A percentile compares a stretch with the other conserved stretches of the same genome.
Conservation (phyloP, 805 yeast genomes). For the Barnettozyma pratensis region DNA sequence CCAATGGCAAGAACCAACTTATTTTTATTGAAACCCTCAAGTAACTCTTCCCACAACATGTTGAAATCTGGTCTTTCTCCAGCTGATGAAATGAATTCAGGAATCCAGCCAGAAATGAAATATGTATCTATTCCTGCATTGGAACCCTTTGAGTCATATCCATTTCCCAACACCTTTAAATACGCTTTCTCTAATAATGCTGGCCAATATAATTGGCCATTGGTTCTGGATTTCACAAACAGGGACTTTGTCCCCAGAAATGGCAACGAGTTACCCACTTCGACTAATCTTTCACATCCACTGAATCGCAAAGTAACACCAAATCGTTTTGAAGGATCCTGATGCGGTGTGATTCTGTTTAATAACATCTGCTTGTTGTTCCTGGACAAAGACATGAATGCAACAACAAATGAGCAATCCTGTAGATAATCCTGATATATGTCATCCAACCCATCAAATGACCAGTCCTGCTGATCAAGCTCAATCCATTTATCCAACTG, state of each 20-base stretch:
- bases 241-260: constrained; percentile 16
- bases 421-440: constrained; percentile 47
- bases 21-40: constrained; percentile 27
- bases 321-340: constrained; percentile 27
- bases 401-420: constrained; percentile 74
- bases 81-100: constrained; percentile 42
- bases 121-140: constrained; percentile 69
- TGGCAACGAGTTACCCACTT: constrained; percentile 45
- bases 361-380: constrained; percentile 11
- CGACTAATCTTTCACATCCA: constrained; percentile 45
- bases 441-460: constrained; percentile 19
- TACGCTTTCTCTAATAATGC: constrained; percentile 77
- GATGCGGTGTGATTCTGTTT: constrained; percentile 12
- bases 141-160: constrained; percentile 67
- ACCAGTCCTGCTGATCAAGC: constrained; percentile 14
- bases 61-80: constrained; percentile 29
- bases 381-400: constrained; percentile 47
- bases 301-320: constrained; percentile 43
- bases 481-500: constrained; percentile 9
- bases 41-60: constrained; percentile 31
- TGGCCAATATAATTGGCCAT: constrained; percentile 44
- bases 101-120: constrained; percentile 66
- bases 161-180: constrained; percentile 45
- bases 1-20: constrained; percentile 59
- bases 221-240: constrained; percentile 15